Conservation (phyloP, 345 rosid species). For the Arabis alpina region DNA sequence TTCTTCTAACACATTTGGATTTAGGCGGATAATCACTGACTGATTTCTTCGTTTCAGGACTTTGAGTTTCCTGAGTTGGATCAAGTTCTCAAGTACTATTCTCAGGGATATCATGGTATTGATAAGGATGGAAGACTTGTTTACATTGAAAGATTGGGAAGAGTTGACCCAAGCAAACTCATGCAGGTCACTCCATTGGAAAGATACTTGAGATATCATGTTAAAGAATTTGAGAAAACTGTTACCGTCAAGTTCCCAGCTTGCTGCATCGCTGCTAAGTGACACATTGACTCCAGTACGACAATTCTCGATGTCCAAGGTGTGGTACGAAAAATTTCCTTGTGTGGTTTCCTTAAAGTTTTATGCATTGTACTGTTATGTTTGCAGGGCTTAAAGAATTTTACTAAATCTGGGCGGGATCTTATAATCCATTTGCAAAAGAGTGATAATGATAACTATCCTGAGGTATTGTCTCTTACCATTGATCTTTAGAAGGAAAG, state of each 20-base stretch:
- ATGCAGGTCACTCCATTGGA: conserved; percentile 84
- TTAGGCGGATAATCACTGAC: background rate
- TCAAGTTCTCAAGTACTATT: conserved; percentile 76
- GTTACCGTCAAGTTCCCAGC: conserved; percentile 77
- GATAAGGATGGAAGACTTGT: conserved; percentile 93
- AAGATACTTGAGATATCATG: conserved; percentile 80
- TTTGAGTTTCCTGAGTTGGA: conserved; percentile 78
- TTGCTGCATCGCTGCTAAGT: conserved; percentile 81
- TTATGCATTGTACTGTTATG: background rate
- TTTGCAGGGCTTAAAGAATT: conserved; percentile 74
- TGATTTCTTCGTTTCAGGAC: conserved; percentile 51
- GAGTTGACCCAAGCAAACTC: conserved; percentile 72
- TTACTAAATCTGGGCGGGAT: conserved; percentile 81
- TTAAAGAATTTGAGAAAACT: conserved; percentile 83
- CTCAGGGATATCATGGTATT: conserved; percentile 91
- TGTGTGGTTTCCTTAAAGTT: conserved; percentile 8
- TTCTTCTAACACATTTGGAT: background rate
- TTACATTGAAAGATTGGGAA: conserved; percentile 83
- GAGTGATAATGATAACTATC: conserved; percentile 87
- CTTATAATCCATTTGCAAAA: conserved; percentile 79
- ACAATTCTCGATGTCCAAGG: conserved; percentile 93
- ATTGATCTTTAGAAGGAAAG: background rate
- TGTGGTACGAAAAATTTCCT: conserved; percentile 39
- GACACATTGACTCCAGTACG: conserved; percentile 81
- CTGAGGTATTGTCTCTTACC: conserved; percentile 60